phyloP scores from a whole-genome alignment of 1,284 basidiomycete species.

The Mycena citricolor region DNA sequence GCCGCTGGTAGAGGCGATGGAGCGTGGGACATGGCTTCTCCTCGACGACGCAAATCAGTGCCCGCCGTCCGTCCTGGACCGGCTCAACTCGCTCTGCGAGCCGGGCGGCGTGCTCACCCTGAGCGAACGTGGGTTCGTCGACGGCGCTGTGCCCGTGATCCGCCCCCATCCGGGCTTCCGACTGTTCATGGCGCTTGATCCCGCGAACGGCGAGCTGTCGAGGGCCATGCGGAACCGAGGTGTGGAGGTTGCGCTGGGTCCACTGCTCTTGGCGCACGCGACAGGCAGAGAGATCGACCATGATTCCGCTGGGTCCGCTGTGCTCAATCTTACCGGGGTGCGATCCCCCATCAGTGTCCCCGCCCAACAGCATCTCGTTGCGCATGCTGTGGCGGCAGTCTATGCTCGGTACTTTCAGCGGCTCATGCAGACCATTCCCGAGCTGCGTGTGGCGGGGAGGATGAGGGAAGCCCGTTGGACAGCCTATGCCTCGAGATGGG shows the following conservation, averaged over 20 bases:
- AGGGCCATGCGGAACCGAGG: slow-evolving; percentile 99
- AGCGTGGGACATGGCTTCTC: slow-evolving; percentile 86
- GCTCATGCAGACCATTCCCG: slow-evolving; percentile 20
- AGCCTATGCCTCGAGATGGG: slow-evolving; percentile 13
- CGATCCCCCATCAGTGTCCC: too few relatives aligned
- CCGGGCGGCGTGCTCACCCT: slow-evolving; percentile 78
- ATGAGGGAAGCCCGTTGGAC: slow-evolving; percentile 10
- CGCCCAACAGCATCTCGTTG: slow-evolving; percentile 42
- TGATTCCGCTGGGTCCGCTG: slow-evolving; percentile 44
- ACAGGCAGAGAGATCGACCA: slow-evolving; percentile 45
- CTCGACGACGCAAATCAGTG: slow-evolving; percentile 95
- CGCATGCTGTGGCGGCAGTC: slow-evolving; percentile 37
- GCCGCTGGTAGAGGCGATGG: slow-evolving; percentile 87
- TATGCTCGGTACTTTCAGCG: slow-evolving; percentile 39
- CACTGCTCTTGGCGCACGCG: slow-evolving; percentile 38
- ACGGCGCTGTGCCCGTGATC: slow-evolving; percentile 75
- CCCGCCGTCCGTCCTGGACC: slow-evolving; percentile 93
- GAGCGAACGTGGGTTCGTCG: slow-evolving; percentile 86
- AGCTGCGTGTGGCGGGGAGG: slow-evolving; percentile 4
- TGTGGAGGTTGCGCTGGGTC: slow-evolving; percentile 83
- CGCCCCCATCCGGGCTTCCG: slow-evolving; percentile 88
- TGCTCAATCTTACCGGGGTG: slow-evolving; percentile 40
- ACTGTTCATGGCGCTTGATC: slow-evolving; percentile 93
- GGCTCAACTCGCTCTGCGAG: slow-evolving; percentile 97
- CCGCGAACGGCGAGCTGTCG: slow-evolving; percentile 90